phyloP scores from a whole-genome alignment of 2,329 filamentous ascomycete species.

The Nothophoma quercina region DNA sequence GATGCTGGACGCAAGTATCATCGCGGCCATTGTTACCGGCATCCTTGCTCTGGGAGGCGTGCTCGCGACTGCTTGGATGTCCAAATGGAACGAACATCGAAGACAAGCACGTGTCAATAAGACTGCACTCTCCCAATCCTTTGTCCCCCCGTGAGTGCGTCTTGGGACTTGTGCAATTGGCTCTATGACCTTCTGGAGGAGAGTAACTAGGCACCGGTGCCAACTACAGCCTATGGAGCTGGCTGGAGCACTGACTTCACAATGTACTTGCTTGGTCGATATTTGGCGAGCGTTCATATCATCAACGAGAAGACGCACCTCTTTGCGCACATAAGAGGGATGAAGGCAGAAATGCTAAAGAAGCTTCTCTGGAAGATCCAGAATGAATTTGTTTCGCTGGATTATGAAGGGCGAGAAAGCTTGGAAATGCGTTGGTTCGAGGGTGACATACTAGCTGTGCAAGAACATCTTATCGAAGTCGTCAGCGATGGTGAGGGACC shows the following conservation, averaged over 20 bases:
- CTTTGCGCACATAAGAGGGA: constrained; percentile 9
- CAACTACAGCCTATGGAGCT: constrained; percentile 4
- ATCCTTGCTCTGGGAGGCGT: constrained; percentile 4
- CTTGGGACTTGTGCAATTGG: constrained; percentile 17
- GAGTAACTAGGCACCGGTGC: constrained; percentile 1
- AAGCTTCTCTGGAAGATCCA: constrained; percentile 18
- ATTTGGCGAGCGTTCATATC: constrained; percentile 18
- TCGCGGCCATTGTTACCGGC: constrained; percentile 17
- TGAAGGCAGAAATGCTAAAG: constrained; percentile 9
- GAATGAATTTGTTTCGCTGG: constrained; percentile 14
- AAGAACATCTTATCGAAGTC: constrained; percentile 7
- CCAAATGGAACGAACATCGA: constrained; percentile 11
- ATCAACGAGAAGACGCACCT: constrained; percentile 16
- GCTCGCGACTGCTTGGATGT: constrained; percentile 3
- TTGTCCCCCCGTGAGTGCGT: constrained; percentile 7
- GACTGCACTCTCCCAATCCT: constrained; percentile 11
- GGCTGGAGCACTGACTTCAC: constrained; percentile 12
- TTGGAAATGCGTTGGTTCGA: constrained; percentile 19
- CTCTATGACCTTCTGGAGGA: constrained; percentile 14
- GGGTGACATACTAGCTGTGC: constrained; percentile 16
- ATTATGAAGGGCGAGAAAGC: constrained; percentile 13
- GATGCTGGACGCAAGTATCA: neutral
- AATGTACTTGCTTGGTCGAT: constrained; percentile 4
- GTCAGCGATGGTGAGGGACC: neutral
- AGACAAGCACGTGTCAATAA: constrained; percentile 8